phyloP scores from a whole-genome alignment of 2,329 filamentous ascomycete species.

The Cryphonectria nitschkei region DNA sequence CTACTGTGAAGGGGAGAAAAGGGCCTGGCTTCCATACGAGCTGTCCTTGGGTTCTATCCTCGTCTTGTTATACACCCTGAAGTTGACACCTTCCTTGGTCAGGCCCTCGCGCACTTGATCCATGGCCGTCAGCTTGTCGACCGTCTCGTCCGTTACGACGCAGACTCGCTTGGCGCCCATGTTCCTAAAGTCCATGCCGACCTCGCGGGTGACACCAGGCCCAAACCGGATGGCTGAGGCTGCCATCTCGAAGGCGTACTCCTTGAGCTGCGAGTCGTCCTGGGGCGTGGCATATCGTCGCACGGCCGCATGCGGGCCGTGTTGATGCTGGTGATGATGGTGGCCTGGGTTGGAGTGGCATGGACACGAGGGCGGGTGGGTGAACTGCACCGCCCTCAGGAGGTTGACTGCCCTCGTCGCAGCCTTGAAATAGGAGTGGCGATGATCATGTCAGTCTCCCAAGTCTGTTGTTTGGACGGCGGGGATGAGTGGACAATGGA shows the following conservation, averaged over 20 bases:
- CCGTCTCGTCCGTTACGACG: constrained; percentile 87
- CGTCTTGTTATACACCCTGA: constrained; percentile 79
- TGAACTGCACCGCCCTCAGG: constrained; percentile 88
- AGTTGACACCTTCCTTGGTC: constrained; percentile 76
- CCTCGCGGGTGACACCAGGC: constrained; percentile 89
- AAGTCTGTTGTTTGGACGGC: no score
- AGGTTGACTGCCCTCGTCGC: constrained; percentile 70
- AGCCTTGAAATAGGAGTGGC: constrained; percentile 44
- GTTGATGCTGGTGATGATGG: constrained; percentile 65
- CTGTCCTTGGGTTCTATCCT: constrained; percentile 93
- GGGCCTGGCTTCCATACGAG: constrained; percentile 57
- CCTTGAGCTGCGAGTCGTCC: constrained; percentile 74
- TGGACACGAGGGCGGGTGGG: constrained; percentile 84
- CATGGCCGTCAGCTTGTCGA: constrained; percentile 85
- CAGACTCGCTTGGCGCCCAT: constrained; percentile 85
- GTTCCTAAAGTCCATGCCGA: constrained; percentile 97
- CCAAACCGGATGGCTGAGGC: constrained; percentile 94
- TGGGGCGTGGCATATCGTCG: constrained; percentile 75
- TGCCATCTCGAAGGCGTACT: constrained; percentile 99
- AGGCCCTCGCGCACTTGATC: constrained; percentile 83
- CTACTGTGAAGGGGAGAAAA: no score
- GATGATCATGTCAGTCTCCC: not conserved
- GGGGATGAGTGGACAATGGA: not conserved
- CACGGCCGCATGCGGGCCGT: constrained; percentile 34
- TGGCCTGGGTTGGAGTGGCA: constrained; percentile 89